Conservation (phyloP, 495 filamentous ascomycete species). For the Daldinia childiae region DNA sequence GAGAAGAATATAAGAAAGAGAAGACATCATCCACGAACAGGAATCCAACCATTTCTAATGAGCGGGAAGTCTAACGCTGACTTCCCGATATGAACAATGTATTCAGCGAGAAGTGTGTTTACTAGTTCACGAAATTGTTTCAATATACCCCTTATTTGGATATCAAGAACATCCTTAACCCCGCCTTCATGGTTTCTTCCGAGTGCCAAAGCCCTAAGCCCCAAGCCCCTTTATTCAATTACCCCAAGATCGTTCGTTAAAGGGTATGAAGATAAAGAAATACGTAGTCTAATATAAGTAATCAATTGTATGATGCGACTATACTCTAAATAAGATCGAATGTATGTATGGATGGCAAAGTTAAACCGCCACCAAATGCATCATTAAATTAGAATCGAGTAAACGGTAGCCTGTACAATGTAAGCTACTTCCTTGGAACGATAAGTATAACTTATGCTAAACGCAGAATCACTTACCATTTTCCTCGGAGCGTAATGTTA, state of each 20-base stretch:
- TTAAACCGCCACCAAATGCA: not conserved
- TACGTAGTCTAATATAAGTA: not conserved
- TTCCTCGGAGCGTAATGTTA: conserved; percentile 89
- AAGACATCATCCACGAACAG: not conserved
- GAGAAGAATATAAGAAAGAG: conserved; percentile 3
- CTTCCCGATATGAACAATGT: not conserved
- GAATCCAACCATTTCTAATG: not conserved
- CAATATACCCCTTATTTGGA: not conserved
- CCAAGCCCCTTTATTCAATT: too few species aligned
- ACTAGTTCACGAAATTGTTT: not conserved
- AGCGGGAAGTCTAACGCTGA: conserved; percentile 14
- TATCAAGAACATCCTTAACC: not conserved
- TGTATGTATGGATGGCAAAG: not conserved
- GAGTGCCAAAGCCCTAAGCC: too few species aligned
- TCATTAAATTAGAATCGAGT: conserved; percentile 62
- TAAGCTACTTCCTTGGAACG: conserved; percentile 25
- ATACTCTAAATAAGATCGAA: too few species aligned
- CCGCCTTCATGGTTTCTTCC: not conserved
- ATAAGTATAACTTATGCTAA: not conserved
- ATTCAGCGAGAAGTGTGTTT: not conserved
- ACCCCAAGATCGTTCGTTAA: not conserved
- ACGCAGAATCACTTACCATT: conserved; percentile 73
- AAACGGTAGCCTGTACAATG: conserved; percentile 65
- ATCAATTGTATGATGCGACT: not conserved
- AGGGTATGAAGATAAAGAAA: not conserved